A percentile compares a stretch with the other conserved stretches of the same genome.
Evolutionary conservation across 257 asterid genomes (phyloP).

Genomic region (Catharanthus roseus): DNA sequence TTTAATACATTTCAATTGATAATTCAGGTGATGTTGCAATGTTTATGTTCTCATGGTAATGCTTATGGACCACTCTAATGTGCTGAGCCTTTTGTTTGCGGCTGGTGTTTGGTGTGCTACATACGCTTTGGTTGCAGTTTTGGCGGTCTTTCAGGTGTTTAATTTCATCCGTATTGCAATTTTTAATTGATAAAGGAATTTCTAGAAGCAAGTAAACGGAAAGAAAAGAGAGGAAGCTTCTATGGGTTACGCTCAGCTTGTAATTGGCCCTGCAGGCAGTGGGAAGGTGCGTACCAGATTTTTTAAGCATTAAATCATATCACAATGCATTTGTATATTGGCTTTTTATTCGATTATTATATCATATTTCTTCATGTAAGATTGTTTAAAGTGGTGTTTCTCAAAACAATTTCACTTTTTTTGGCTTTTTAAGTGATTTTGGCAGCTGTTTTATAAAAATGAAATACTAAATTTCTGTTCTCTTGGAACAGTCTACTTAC

Average conservation of each 20-base stretch:
- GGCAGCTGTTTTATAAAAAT: background rate
- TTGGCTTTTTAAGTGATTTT: background rate
- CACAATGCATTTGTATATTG: background rate
- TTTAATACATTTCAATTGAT: constrained; percentile 12
- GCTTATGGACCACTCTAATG: constrained; percentile 50
- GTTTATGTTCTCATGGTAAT: constrained; percentile 28
- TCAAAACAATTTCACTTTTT: background rate
- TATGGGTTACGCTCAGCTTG: constrained; percentile 95
- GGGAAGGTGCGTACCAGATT: constrained; percentile 73
- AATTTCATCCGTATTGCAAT: constrained; percentile 26
- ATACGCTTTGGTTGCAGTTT: constrained; percentile 67
- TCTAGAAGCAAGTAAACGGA: constrained; percentile 18
- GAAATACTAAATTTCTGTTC: background rate
- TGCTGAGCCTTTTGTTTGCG: constrained; percentile 46
- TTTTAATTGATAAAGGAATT: constrained; percentile 21
- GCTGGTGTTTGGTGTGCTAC: constrained; percentile 79
- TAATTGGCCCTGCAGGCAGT: constrained; percentile 99
- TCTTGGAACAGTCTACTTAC: constrained; percentile 70
- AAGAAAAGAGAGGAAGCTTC: constrained; percentile 21
- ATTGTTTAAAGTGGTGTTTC: background rate
- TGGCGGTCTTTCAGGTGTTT: constrained; percentile 46
- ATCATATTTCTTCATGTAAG: background rate
- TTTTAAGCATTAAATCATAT: background rate
- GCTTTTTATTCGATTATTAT: background rate
- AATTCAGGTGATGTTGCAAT: constrained; percentile 40